Evolutionary conservation across 1,284 basidiomycete species (phyloP), one percentile per base, ranked within the genome.

Genomic region (Laetiporus sulphureus): DNA sequence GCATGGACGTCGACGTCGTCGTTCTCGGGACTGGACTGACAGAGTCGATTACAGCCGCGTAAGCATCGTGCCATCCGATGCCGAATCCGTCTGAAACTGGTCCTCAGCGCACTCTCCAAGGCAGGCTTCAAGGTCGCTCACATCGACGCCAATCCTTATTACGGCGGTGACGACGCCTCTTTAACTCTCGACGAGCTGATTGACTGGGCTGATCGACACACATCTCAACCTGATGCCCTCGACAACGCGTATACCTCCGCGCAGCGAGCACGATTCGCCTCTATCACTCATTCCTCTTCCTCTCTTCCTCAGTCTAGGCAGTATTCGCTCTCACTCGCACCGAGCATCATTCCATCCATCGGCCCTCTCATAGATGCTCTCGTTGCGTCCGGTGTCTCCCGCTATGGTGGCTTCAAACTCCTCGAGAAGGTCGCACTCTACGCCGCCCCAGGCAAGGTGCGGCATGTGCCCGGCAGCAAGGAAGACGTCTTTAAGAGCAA

Each of bases 401-500:
- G 84, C 41, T 98, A 99, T 56, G 88, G 91, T 23, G 85, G 83
- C 3, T 98, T 96, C 61, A 81, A 86, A 38, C 71, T 97, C 1
- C 69, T 98, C n/a, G 89, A 92, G 41, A 73, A 74, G 6, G 71
- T 91, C 8, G 76, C 70, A 8, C 66, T 93, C 15, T 85, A 77
- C 52, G 63, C 74, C 37, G 47, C 47, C 11, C 55, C 63, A 2
- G 57, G 65, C 11, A 66, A 64, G 5, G 66, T 85, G 29, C 75
- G 74, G 51, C 71, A 66, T 35, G 94, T 98, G 0, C 95, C 95
- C 0, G 81, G 83, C 21, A 89, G 80, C 65, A 98, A 97, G 61
- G 92, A 95, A 62, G 89, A 92, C 47, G 78, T 99, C 18, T 97
- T 99, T 74, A 92, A 88, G 65, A 83, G 80, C 63, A 83, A 82